Percentiles rank a stretch among this genome's conserved stretches.
Conservation (phyloP, 768 basidiomycete species). For the Tulasnella sp. region DNA sequence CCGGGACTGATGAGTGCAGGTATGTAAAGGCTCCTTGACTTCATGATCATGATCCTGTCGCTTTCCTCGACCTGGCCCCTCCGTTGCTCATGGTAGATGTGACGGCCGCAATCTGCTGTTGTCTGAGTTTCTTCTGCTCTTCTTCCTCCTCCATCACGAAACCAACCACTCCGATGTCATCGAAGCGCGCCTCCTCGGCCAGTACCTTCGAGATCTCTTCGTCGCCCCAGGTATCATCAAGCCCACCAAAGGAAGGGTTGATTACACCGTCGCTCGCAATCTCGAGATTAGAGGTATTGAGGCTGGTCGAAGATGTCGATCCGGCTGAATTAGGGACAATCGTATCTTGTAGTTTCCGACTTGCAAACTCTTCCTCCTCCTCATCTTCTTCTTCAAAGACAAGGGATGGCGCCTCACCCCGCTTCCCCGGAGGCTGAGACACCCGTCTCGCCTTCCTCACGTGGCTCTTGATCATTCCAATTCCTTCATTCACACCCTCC, state of each 20-base stretch:
- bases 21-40: too few relatives aligned
- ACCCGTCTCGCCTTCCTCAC: slow-evolving; percentile 25
- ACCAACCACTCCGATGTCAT: slow-evolving; percentile 6
- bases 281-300: neutral
- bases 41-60: too few relatives aligned
- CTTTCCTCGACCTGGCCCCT: too few relatives aligned
- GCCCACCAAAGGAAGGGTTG: neutral
- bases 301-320: slow-evolving; percentile 4
- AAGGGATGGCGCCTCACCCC: slow-evolving; percentile 2
- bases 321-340: neutral
- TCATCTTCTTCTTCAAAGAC: slow-evolving; percentile 8
- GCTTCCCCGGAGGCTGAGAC: neutral
- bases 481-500: slow-evolving; percentile 48
- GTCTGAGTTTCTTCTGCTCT: neutral
- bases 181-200: slow-evolving; percentile 8
- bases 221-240: slow-evolving; percentile 9
- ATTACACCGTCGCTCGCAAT: neutral
- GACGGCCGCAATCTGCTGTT: too few relatives aligned
- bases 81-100: too few relatives aligned
- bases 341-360: neutral
- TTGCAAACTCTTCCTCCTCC: neutral
- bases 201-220: slow-evolving; percentile 5
- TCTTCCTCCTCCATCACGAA: slow-evolving; percentile 12
- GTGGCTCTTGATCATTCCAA: slow-evolving; percentile 49
- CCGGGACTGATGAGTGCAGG: too few relatives aligned